These are phyloP conservation scores for Flaveria floridana DNA, from an alignment of 140 eudicot species.

Conservation along the genomic window DNA sequence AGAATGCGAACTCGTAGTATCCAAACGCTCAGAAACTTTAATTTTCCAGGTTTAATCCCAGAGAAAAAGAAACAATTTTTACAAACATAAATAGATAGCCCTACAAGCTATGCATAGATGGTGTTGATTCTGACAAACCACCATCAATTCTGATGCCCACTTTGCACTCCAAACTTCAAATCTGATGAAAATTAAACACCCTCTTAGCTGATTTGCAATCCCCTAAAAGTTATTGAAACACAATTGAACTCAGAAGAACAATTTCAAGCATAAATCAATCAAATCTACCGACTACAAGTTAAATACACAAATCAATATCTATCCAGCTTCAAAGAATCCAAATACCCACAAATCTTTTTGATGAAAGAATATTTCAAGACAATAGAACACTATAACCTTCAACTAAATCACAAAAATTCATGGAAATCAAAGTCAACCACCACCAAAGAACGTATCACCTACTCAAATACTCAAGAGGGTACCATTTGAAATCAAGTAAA, in stretches of 20 bases:
- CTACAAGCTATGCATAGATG: constrained; percentile 31
- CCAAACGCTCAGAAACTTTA: constrained; percentile 33
- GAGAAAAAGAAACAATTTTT: constrained; percentile 15
- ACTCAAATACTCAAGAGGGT: constrained; percentile 39
- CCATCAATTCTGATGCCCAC: constrained; percentile 34
- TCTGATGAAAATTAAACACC: constrained; percentile 11
- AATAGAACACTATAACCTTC: constrained; percentile 12
- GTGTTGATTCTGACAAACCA: constrained; percentile 35
- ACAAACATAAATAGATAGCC: constrained; percentile 25
- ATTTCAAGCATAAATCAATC: constrained; percentile 22
- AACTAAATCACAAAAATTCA: constrained; percentile 37
- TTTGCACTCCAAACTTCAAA: constrained; percentile 29
- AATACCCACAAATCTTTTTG: constrained; percentile 10
- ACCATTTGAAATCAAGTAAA: constrained; percentile 21
- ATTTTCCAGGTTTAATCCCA: constrained; percentile 15
- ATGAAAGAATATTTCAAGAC: constrained; percentile 6
- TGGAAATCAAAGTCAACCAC: constrained; percentile 27
- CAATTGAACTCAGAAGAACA: constrained; percentile 7
- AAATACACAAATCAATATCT: background rate
- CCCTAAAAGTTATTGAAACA: constrained; percentile 18
- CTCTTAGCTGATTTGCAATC: constrained; percentile 25
- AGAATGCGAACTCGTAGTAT: constrained; percentile 6
- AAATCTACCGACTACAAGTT: constrained; percentile 25
- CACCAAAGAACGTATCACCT: constrained; percentile 18
- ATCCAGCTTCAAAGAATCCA: constrained; percentile 18